Evolutionary conservation across 2,329 filamentous ascomycete species (phyloP).

Genomic region (Botryotinia calthae): DNA sequence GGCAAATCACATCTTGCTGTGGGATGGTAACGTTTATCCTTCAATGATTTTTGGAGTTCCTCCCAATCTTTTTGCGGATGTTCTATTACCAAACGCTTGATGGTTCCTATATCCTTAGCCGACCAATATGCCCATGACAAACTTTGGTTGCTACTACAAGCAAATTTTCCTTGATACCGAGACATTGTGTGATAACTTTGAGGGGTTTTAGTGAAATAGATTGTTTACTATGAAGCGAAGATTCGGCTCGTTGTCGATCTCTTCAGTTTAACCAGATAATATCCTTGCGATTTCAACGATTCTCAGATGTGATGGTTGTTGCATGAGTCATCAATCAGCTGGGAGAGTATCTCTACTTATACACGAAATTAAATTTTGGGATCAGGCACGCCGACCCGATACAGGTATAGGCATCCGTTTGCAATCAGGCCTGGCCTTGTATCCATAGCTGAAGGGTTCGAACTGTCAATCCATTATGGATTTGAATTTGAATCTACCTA

Average conservation of each 20-base stretch:
- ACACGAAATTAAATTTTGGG: not conserved
- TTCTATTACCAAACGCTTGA: no score
- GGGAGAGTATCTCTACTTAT: not conserved
- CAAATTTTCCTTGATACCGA: not conserved
- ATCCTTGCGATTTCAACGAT: not conserved
- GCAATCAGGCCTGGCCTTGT: not conserved
- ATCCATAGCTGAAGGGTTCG: not conserved
- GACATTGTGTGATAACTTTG: not conserved
- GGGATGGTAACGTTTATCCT: no score
- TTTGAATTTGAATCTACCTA: no score
- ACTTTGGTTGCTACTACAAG: no score
- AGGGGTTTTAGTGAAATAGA: fast-evolving
- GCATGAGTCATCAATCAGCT: no score
- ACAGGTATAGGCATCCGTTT: not conserved
- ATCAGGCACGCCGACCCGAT: not conserved
- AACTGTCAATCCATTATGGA: not conserved
- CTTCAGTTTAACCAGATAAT: not conserved
- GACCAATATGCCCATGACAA: no score
- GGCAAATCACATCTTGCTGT: no score
- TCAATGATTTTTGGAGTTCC: no score
- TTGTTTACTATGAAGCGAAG: not conserved
- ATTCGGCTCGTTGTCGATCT: not conserved
- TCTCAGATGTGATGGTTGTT: not conserved
- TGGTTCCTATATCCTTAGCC: no score
- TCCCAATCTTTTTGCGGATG: no score